A percentile compares a stretch with the other conserved stretches of the same genome.
phyloP scores from a whole-genome alignment of 495 filamentous ascomycete genomes.

The Aspergillus heteromorphus region DNA sequence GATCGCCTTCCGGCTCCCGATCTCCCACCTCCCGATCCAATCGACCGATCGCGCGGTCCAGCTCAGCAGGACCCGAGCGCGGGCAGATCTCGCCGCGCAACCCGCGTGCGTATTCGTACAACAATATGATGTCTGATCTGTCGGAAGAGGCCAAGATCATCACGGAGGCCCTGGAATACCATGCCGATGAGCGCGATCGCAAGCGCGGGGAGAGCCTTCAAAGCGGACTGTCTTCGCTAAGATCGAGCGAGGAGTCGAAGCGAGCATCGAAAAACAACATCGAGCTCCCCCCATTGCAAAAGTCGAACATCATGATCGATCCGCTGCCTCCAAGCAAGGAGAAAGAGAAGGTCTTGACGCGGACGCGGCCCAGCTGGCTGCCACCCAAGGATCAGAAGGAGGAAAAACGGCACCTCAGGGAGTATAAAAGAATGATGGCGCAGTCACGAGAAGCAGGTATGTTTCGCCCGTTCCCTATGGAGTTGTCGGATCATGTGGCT shows the following conservation, averaged over 20 bases:
- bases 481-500: not conserved
- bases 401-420: slow-evolving; percentile 82
- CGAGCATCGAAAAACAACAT: slow-evolving; percentile 48
- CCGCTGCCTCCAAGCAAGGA: slow-evolving; percentile 93
- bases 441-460: slow-evolving; percentile 66
- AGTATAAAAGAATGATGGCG: slow-evolving; percentile 93
- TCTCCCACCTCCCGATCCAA: slow-evolving; percentile 33
- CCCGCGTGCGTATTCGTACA: slow-evolving; percentile 80
- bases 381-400: slow-evolving; percentile 92
- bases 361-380: slow-evolving; percentile 91
- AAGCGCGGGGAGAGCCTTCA: slow-evolving; percentile 47
- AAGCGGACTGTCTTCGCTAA: slow-evolving; percentile 38
- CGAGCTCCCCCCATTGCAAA: slow-evolving; percentile 76
- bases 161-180: slow-evolving; percentile 82
- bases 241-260: slow-evolving; percentile 49
- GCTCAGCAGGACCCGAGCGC: slow-evolving; percentile 41
- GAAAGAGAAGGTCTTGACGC: slow-evolving; percentile 85
- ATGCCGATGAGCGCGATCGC: slow-evolving; percentile 62
- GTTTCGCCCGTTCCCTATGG: slow-evolving; percentile 11
- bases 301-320: slow-evolving; percentile 92
- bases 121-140: slow-evolving; percentile 67
- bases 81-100: slow-evolving; percentile 45
- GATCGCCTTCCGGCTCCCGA: slow-evolving; percentile 10
- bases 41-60: slow-evolving; percentile 29
- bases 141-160: slow-evolving; percentile 84